Evolutionary conservation across 352 stramenopile species (phyloP), one percentile per base, ranked within the genome.

Genomic region (Globisporangium polare): DNA sequence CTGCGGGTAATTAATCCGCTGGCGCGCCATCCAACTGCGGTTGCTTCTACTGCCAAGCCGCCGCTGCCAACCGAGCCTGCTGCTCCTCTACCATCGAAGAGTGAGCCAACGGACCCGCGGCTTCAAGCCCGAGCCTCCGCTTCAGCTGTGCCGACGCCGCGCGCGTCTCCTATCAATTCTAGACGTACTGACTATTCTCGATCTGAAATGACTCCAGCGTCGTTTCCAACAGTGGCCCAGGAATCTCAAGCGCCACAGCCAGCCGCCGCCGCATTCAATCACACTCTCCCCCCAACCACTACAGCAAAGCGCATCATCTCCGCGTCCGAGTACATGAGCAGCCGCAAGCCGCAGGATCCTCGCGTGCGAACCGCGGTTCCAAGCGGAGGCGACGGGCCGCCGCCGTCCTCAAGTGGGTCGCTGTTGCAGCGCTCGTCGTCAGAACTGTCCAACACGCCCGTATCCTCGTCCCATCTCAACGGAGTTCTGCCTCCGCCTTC

Each of bases 1-100:
- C 35, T 75, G 0, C 65, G 56, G 22, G n/a, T 50, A 2, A 56
- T 37, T 0, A 53, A 62, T 15, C 43, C 66, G 4, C 61, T 70
- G 33, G 18, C 53, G 58, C 69, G 64, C 47, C 42, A 39, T 6
- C 62, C 58, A 31, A 73, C 15, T 35, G 43, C 35, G 24, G 3
- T 7, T 60, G 22, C 31, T 10, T 39, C 26, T 15, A 17, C 18
- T 62, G 47, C 60, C 55, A 63, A 18, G 22, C 50, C 9, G 0
- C 37, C 46, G 26, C 18, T 39, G 41, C 27, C 37, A 39, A 10
- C 7, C n/a, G 20, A 33, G 24, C 1, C 46, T 8, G 45, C 26
- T 49, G 6, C 31, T 42, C 31, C 46, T 6, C 45, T 52, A 18
- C 49, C 37, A 42, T 17, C 13, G 13, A 45, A 35, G 26, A 35